These are phyloP conservation scores for Aquilaria malaccensis DNA, from an alignment of 345 rosid genomes.

Conservation along the genomic window DNA sequence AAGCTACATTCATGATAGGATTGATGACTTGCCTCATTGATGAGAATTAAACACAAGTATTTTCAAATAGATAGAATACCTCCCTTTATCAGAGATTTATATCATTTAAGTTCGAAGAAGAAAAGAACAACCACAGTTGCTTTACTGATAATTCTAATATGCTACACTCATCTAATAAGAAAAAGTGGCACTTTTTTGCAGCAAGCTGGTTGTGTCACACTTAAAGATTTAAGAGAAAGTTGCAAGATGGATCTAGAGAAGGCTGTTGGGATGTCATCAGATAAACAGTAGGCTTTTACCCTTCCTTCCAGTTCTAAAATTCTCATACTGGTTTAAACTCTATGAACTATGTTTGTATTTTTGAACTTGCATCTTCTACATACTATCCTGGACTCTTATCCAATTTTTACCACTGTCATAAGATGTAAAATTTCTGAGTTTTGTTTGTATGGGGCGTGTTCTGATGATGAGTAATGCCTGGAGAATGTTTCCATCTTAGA, in stretches of 20 bases:
- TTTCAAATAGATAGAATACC: too few species aligned
- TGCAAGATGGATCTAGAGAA: slow-evolving; percentile 69
- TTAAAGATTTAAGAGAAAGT: slow-evolving; percentile 63
- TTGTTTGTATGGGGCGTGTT: slow-evolving; percentile 7
- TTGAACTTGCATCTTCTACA: slow-evolving; percentile 5
- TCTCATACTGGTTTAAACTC: slow-evolving; percentile 10
- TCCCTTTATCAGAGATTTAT: too few species aligned
- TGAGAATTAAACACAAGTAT: too few species aligned
- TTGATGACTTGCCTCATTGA: too few species aligned
- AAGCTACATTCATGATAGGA: not conserved
- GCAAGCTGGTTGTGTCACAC: slow-evolving; percentile 43
- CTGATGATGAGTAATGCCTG: not conserved
- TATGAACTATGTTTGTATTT: slow-evolving; percentile 9
- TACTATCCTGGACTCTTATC: slow-evolving; percentile 10
- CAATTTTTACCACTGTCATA: slow-evolving; percentile 4
- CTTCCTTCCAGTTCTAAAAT: slow-evolving; percentile 13
- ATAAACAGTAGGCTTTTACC: slow-evolving; percentile 23
- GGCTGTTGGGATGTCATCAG: slow-evolving; percentile 36
- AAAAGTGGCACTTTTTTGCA: slow-evolving; percentile 25
- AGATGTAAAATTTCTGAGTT: slow-evolving; percentile 6
- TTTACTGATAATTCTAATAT: too few species aligned
- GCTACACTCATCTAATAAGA: slow-evolving; percentile 1
- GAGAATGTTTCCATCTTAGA: not conserved
- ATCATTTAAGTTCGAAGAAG: too few species aligned
- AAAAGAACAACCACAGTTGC: too few species aligned